Conservation (phyloP, 345 rosid genomes). For the Gossypium longicalyx region DNA sequence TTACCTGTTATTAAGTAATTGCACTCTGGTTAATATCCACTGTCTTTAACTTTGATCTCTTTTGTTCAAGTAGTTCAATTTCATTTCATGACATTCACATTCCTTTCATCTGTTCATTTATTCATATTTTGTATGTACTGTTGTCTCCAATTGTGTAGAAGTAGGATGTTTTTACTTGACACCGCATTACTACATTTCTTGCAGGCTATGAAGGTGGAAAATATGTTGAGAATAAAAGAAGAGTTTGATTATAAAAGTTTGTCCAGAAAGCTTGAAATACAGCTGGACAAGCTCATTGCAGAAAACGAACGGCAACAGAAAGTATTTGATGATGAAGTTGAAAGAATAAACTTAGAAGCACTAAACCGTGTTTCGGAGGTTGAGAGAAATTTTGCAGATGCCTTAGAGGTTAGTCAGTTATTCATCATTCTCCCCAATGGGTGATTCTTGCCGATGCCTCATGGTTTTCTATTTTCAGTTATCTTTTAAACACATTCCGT, state of each 20-base stretch:
- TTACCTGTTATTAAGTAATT: neutral
- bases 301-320: constrained; percentile 96
- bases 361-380: constrained; percentile 69
- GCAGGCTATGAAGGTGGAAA: constrained; percentile 99
- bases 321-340: constrained; percentile 80
- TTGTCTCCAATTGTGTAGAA: constrained; percentile 4
- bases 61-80: neutral
- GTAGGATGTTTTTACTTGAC: neutral
- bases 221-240: constrained; percentile 96
- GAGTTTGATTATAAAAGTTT: constrained; percentile 98
- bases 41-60: neutral
- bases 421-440: neutral
- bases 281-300: constrained; percentile 81
- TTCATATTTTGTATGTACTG: neutral
- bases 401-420: constrained; percentile 66
- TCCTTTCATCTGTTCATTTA: neutral
- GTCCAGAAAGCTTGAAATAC: constrained; percentile 83
- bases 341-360: constrained; percentile 68
- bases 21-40: neutral
- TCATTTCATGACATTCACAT: constrained; percentile 1
- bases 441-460: neutral
- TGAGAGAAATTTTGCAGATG: constrained; percentile 75
- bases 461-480: constrained; percentile 5
- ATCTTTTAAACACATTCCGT: neutral
- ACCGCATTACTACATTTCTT: constrained; percentile 8